Conservation (phyloP, 75 land plant species). For the Selaginella tamariscina region DNA sequence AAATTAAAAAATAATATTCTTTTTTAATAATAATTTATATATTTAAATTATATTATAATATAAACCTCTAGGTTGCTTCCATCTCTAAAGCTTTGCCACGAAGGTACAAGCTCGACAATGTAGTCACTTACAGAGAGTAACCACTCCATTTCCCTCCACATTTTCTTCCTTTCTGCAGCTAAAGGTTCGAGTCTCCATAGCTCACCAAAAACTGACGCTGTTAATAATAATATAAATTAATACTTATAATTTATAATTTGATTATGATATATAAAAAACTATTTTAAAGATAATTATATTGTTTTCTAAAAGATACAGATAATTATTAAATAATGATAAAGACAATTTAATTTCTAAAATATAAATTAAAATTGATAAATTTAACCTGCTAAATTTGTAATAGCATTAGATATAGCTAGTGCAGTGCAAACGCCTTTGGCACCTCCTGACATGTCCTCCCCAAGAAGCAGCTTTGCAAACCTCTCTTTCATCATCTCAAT, state of each 20-base stretch:
- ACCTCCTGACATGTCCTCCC: slow-evolving; percentile 10
- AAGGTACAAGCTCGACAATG: slow-evolving; percentile 54
- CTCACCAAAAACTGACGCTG: slow-evolving; percentile 61
- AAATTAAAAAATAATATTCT: too few relatives aligned
- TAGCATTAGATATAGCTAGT: slow-evolving; percentile 7
- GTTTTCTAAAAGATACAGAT: neutral
- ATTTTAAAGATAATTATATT: neutral
- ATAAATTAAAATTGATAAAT: neutral
- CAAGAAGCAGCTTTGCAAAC: slow-evolving; percentile 9
- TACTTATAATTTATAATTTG: too few relatives aligned
- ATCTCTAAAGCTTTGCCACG: slow-evolving; percentile 61
- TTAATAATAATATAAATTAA: too few relatives aligned
- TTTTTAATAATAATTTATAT: too few relatives aligned
- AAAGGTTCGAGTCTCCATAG: slow-evolving; percentile 68
- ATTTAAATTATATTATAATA: too few relatives aligned
- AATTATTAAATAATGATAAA: neutral
- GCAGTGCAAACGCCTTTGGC: slow-evolving; percentile 12
- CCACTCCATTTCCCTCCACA: slow-evolving; percentile 61
- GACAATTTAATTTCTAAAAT: neutral
- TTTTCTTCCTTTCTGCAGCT: slow-evolving; percentile 37
- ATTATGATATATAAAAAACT: neutral
- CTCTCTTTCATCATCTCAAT: slow-evolving; percentile 8
- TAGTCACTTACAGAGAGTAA: slow-evolving; percentile 57
- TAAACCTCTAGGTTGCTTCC: slow-evolving; percentile 64
- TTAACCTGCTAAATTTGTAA: slow-evolving; percentile 7